These are phyloP conservation scores for Berkeleyomyces basicola DNA, from an alignment of 2,329 filamentous ascomycete genomes.

Conservation along the genomic window DNA sequence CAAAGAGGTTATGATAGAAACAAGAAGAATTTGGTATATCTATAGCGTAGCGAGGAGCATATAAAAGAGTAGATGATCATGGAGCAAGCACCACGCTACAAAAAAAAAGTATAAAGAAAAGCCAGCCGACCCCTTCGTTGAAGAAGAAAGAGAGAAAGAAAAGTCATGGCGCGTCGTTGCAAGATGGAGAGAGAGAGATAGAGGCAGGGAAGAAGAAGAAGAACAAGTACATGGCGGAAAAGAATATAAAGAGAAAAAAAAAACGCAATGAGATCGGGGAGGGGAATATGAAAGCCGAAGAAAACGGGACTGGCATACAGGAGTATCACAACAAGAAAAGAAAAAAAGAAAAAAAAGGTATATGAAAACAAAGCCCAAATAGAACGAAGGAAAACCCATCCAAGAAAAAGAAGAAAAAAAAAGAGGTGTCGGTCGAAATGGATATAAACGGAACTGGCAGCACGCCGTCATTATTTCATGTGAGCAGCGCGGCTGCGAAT, in stretches of 20 bases:
- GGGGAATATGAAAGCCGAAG: not conserved
- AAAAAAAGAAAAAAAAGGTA: conserved; percentile 1
- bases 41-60: not conserved
- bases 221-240: not conserved
- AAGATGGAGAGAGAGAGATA: not conserved
- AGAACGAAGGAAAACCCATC: not conserved
- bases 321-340: not conserved
- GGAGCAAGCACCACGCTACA: not conserved
- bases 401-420: conserved; percentile 1
- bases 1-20: not conserved
- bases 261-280: not conserved
- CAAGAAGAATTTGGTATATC: not conserved
- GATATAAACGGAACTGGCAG: not conserved
- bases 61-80: not conserved
- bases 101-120: not conserved
- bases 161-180: not conserved
- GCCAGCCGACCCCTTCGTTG: not conserved
- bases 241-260: not conserved
- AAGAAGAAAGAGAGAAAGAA: not conserved
- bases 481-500: conserved; percentile 40
- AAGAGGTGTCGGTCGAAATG: not conserved
- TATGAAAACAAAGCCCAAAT: not conserved
- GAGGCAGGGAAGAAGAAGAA: not conserved
- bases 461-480: conserved; percentile 25
- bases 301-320: not conserved